Evolutionary conservation across 1,139 yeast genomes (phyloP), one percentile per base, ranked within the genome.

Genomic region (Geotrichum phurueaensis): DNA sequence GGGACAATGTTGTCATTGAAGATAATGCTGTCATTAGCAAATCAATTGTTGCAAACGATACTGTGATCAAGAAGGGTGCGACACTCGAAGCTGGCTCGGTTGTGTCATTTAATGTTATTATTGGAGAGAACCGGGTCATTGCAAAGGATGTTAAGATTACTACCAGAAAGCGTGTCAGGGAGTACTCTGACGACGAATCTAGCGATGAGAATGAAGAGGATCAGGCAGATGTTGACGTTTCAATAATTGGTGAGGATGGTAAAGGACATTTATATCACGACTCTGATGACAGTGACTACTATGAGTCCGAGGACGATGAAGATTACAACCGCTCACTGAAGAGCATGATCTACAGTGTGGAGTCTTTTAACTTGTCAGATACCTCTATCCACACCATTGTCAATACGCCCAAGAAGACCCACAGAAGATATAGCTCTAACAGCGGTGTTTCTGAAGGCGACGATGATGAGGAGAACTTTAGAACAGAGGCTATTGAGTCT

Each of bases 401-500:
- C 48, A 31, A 57, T 7, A 57, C 47, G 10, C 36, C 45, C n/a
- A 49, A 51, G 20, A 58, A 22, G 23, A n/a, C 58, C 13, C 58
- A 54, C 33, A 47, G 63, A 57, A 45, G 62, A 12, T 39, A 57
- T 27, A 62, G 63, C 39, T 53, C 58, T 6, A 60, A 64, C 7
- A 65, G 70, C 54, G 68, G 65, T 9, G 65, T 67, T 20, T 68
- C 66, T 29, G 66, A 70, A 23, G 75, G 71, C 18, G 76, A 72
- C 18, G 81, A 76, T 25, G 95, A 85, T 59, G 96, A 87, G 60
- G 97, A 91, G 71, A 89, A 86, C 69, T 94, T 95, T 73, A 81
- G 83, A 66, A 81, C 81, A 60, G 99, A 95, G 77, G 99, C 97
- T 20, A 79, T 87, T 62, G 97, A 96, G n/a, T 91, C 98, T 0